Base-by-base conservation (phyloP, 495 filamentous ascomycete species). In the Hypoxylon lenormandii region DNA sequence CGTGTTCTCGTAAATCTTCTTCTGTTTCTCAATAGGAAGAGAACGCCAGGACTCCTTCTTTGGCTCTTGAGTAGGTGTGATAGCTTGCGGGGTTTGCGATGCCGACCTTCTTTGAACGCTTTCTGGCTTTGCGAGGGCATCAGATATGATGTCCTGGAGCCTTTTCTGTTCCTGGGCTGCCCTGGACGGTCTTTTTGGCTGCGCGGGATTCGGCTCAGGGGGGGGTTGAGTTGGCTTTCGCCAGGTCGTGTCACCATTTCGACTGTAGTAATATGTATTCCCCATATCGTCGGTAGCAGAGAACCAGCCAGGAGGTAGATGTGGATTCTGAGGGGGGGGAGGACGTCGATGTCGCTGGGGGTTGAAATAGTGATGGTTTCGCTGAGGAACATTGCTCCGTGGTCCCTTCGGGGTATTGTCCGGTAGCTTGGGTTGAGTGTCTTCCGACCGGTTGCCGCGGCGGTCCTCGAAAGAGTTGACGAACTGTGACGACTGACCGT, bases 1-100 rank as follows among this genome's bases (percentile, higher is more conserved):
- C 15, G 93, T 94, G 73, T 92, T 93, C 76, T 96, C 93, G 68
- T 97, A 97, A 3, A 96, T 81, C 79, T 92, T 96, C 85, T 92
- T 94, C 76, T 93, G 90, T 78, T 97, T 97, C 55, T 97, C 92
- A 64, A 91, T 80, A 15, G 88, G 82, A 57, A 89, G 85, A 72
- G 84, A 88, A 67, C 87, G 85, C 94, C 94, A 98, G 77, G 91
- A 94, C 58, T 95, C 92, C 60, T 87, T 86, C 74, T 89, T 91
- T 52, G 85, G 85, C 57, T 90, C 87, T 43, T 88, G 86, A 4
- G 83, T 83, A 8, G 81, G 78, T 11, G 86, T 85, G 21, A 81
- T 84, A 60, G 87, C 86, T 54, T 90, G 88, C 0, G 90, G 89
- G 0, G 87, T 92, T 52, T 86, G 84, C 37, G 83, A 85, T 50